Base-by-base conservation (phyloP, 1,139 yeast genomes). In the Dujonia santamariae region DNA sequence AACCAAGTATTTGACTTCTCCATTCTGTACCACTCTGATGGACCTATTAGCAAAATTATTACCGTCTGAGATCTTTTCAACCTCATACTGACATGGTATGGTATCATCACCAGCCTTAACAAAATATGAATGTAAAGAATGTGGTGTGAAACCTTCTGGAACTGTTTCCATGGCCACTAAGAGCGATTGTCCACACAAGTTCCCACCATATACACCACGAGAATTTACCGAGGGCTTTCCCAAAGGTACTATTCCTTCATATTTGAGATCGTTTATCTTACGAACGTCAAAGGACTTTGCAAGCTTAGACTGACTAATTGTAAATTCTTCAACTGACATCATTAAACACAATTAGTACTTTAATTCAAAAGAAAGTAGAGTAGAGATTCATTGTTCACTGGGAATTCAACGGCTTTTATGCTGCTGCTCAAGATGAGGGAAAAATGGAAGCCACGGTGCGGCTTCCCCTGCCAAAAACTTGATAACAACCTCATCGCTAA, bases 161-260 rank as follows among this genome's bases (percentile, higher is more conserved):
- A 50, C 44, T 6, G 63, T 53, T 34, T 50, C 47, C 41, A 66
- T 53, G 5, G 69, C 72, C 17, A 55, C 72, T 9, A 64, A 37
- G 16, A 68, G 40, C 5, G 69, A 63, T 46, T 68, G 74, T 6
- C 63, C 72, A 28, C 64, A 66, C 15, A 67, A 43, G 36, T 59
- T 57, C 0, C 74, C 75, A 2, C 73, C 74, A 38, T 54, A 68
- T 3, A 58, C 72, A 4, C 73, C 73, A 31, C 69, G 50, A 3
- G 65, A 49, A 5, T 40, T 41, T 2, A 51, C 47, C 3, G 48
- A 40, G 2, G 72, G 71, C 39, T 66, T 65, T 7, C 41, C 34
- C 27, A 67, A 51, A 1, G 71, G 68, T n/a, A 37, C 40, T 7
- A 50, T 38, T 3, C 69, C 69, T 27, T 42, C 45, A 44, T 43